Evolutionary conservation across 257 asterid species (phyloP).

Genomic region (Solanum chilense): DNA sequence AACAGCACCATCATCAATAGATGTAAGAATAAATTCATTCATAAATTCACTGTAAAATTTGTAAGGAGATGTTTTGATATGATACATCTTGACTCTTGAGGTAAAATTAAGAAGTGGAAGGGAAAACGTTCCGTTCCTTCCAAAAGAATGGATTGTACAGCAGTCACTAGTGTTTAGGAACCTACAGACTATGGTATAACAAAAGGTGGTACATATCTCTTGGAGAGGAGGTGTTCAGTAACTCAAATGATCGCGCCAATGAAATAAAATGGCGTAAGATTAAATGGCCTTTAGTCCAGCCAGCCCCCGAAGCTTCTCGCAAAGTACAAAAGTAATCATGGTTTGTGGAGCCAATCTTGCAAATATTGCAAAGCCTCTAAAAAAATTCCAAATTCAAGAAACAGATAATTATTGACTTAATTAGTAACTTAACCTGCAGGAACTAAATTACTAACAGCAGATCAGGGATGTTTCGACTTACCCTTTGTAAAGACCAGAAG

Average conservation of each 20-base stretch:
- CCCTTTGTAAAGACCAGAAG: conserved; percentile 96
- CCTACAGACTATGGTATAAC: neutral
- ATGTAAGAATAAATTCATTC: neutral
- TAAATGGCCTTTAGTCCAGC: conserved; percentile 79
- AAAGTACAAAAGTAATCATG: conserved; percentile 72
- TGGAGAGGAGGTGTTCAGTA: neutral
- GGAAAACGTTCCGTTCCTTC: neutral
- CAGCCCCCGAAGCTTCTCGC: conserved; percentile 75
- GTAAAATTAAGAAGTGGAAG: neutral
- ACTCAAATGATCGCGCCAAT: neutral
- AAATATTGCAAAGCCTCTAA: conserved; percentile 77
- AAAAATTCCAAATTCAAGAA: neutral
- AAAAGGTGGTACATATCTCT: neutral
- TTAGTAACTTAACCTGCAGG: neutral
- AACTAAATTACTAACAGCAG: neutral
- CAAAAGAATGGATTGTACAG: neutral
- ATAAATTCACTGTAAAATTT: neutral
- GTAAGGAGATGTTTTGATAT: neutral
- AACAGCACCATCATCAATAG: neutral
- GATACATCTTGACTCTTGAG: neutral
- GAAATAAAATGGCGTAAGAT: neutral
- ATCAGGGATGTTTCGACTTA: conserved; percentile 20
- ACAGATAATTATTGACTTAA: neutral
- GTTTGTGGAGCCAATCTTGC: conserved; percentile 96
- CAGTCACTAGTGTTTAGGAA: neutral